Evolutionary conservation across 352 stramenopile genomes (phyloP).

Genomic region (Phytophthora ramorum): DNA sequence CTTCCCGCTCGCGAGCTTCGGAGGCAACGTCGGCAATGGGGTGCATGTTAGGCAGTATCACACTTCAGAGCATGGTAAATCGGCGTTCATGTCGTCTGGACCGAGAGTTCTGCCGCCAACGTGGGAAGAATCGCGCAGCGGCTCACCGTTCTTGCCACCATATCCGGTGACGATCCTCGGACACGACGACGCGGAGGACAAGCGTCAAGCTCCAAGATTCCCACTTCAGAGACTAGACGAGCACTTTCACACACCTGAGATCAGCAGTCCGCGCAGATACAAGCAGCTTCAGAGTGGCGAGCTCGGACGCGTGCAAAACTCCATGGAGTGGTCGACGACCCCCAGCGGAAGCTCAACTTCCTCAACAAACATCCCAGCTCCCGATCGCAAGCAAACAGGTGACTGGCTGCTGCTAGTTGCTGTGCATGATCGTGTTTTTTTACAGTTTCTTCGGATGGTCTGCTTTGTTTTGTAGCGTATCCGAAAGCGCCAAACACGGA

Average conservation of each 20-base stretch:
- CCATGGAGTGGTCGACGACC: constrained; percentile 23
- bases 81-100: constrained; percentile 7
- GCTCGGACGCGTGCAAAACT: constrained; percentile 25
- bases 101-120: constrained; percentile 61
- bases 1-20: constrained; percentile 44
- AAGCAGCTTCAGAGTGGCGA: constrained; percentile 12
- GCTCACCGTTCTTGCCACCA: constrained; percentile 63
- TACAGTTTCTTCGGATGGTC: background rate
- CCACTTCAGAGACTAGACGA: constrained; percentile 19
- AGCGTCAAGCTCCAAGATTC: constrained; percentile 23
- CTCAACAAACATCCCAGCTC: background rate
- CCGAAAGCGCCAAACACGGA: constrained; percentile 19
- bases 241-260: constrained; percentile 27
- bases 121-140: constrained; percentile 54
- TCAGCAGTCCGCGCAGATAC: constrained; percentile 13
- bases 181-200: constrained; percentile 41
- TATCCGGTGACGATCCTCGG: constrained; percentile 62
- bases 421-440: background rate
- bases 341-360: background rate
- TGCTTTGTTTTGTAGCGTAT: constrained; percentile 18
- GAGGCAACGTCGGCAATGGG: background rate
- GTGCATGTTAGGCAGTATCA: background rate
- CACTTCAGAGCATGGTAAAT: background rate
- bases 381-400: constrained; percentile 35
- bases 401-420: background rate